Conservation (phyloP, 805 yeast species). For the Hanseniaspora pseudoguilliermondii region DNA sequence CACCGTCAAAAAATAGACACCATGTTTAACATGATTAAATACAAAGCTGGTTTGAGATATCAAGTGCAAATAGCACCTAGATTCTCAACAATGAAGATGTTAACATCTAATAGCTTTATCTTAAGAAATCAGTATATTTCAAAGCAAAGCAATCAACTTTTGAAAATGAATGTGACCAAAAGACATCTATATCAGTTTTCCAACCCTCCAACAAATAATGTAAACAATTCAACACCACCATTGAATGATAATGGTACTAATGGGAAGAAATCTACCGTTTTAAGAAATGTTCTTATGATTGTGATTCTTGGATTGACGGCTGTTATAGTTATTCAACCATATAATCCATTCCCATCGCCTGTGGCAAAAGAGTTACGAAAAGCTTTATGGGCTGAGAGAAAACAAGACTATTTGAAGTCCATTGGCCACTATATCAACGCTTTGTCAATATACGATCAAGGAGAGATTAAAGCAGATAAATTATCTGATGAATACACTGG, state of each 20-base stretch:
- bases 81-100: background rate
- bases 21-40: background rate
- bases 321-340: background rate
- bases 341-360: conserved; percentile 39
- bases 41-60: background rate
- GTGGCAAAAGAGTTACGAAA: conserved; percentile 63
- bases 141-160: background rate
- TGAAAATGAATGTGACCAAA: background rate
- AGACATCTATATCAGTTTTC: background rate
- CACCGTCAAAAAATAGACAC: too few relatives aligned
- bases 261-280: background rate
- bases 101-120: background rate
- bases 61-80: background rate
- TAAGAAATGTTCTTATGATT: conserved; percentile 5
- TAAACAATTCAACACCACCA: background rate
- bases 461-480: conserved; percentile 38
- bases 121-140: background rate
- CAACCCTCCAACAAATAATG: background rate
- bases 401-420: conserved; percentile 58
- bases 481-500: conserved; percentile 79
- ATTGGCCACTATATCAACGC: conserved; percentile 64
- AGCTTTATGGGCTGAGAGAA: conserved; percentile 75
- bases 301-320: background rate
- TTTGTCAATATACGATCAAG: conserved; percentile 41
- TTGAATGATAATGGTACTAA: background rate